Evolutionary conservation across 2,329 filamentous ascomycete genomes (phyloP), one percentile per base, ranked within the genome.

Genomic region (Teratosphaeria pseudoeucalypti): DNA sequence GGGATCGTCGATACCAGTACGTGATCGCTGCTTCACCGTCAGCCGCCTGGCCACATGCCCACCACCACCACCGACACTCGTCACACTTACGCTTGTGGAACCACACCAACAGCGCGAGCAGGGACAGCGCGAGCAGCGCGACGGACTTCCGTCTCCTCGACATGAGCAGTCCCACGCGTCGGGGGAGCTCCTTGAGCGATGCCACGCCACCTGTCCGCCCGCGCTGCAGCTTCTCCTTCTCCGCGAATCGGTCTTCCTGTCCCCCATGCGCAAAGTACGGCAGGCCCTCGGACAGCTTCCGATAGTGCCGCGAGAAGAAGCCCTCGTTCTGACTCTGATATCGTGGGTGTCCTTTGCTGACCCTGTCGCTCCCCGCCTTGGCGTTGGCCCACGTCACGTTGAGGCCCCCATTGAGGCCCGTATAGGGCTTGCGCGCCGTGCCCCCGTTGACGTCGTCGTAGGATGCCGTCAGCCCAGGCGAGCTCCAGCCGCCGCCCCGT

Each of bases 261-360:
- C 81, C 78, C 5, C 73, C 72, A 55, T 80, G 75, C 64, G 83
- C 81, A 72, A 94, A 92, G 27, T 83, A 82, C 7, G 92, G 90
- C 61, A 96, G 76, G 64, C 85, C 90, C 67, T 84, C 87, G 4
- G 89, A 94, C 67, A 96, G 81, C 64, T 83, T 86, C 65, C 89
- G 86, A 76, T 90, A 89, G 73, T 95, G 89, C 64, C 89, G 85
- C 60, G 85, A 86, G 74, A 96, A 92, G 80, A 95, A 95, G 59
- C 91, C 89, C 68, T 89, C 86, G 70, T 90, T 68, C 60, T 85
- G 10, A 87, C 91, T 63, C 85, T 85, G 75, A 90, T 71, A 94
- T 47, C 87, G 88, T 9, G 89, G 85, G 71, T 91, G 90, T 60
- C 87, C 84, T 56, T 47, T 56, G 71, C 85, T 84, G 61, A 89